Percentiles rank a stretch among this genome's conserved stretches.
phyloP scores from a whole-genome alignment of 2,329 filamentous ascomycete species.

The Sporothrix inflata region DNA sequence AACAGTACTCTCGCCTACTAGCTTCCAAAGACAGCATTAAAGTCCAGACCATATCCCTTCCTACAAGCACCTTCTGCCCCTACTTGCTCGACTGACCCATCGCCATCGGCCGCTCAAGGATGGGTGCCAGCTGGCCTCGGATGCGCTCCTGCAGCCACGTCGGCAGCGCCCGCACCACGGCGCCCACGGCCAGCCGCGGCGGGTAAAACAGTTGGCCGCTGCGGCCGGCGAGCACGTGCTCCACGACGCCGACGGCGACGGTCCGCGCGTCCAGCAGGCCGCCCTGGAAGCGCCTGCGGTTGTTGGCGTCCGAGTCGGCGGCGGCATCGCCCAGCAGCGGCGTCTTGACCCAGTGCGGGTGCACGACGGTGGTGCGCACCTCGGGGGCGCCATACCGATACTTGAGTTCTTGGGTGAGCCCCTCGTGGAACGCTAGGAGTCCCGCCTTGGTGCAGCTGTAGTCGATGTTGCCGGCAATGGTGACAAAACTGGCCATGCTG shows the following conservation, averaged over 20 bases:
- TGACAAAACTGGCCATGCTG: constrained; percentile 63
- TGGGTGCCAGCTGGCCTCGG: background rate
- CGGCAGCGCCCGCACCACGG: constrained; percentile 57
- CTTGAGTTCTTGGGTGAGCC: constrained; percentile 59
- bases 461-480: constrained; percentile 63
- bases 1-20: background rate
- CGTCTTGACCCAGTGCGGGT: constrained; percentile 31
- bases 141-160: constrained; percentile 29
- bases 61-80: too few species aligned
- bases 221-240: constrained; percentile 60
- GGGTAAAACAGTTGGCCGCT: constrained; percentile 63
- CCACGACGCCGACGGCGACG: constrained; percentile 65
- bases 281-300: constrained; percentile 63
- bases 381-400: constrained; percentile 64
- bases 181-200: constrained; percentile 45
- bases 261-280: constrained; percentile 62
- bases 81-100: background rate
- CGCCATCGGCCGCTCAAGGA: constrained; percentile 1
- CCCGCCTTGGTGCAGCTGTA: constrained; percentile 70
- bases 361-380: constrained; percentile 55
- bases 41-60: too few species aligned
- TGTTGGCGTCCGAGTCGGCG: constrained; percentile 42
- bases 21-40: background rate
- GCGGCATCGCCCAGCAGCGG: constrained; percentile 47
- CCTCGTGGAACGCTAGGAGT: constrained; percentile 70